Evolutionary conservation across 2,329 filamentous ascomycete genomes (phyloP).

Genomic region (Sclerotinia sclerotiorum): DNA sequence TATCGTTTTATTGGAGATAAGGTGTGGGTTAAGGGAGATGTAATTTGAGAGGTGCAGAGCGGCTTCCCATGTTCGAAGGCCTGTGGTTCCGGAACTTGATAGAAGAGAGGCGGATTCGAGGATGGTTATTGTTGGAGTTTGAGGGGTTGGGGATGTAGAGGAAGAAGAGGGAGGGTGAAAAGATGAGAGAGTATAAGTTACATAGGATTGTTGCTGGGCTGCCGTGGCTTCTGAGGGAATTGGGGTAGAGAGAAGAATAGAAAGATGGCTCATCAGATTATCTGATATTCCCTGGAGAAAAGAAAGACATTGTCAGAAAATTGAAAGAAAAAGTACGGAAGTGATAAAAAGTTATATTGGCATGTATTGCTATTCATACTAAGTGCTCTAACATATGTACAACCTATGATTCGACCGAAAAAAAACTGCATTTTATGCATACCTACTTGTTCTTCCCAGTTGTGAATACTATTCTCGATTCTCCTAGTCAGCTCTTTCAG

Average conservation of each 20-base stretch:
- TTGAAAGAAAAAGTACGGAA: neutral
- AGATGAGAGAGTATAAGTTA: conserved; percentile 60
- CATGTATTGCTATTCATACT: neutral
- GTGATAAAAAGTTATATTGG: too few relatives aligned
- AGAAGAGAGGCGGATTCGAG: conserved; percentile 69
- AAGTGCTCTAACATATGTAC: neutral
- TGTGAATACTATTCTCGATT: conserved; percentile 72
- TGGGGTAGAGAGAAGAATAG: conserved; percentile 61
- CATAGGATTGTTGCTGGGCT: conserved; percentile 70
- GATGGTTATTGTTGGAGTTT: conserved; percentile 53
- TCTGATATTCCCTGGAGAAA: conserved; percentile 74
- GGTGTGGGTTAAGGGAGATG: conserved; percentile 47
- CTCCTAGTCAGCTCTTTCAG: conserved; percentile 70
- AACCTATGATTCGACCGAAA: conserved; percentile 23
- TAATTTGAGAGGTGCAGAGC: conserved; percentile 71
- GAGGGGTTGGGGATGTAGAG: neutral
- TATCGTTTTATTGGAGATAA: conserved; percentile 55
- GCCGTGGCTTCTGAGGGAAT: conserved; percentile 63
- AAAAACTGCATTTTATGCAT: conserved; percentile 25
- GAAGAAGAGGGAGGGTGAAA: neutral
- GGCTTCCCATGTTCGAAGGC: conserved; percentile 79
- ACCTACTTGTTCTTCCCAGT: conserved; percentile 87
- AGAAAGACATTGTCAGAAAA: conserved; percentile 33
- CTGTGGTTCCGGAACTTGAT: conserved; percentile 70
- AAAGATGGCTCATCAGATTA: conserved; percentile 69